Evolutionary conservation across 345 rosid species (phyloP).

Genomic region (Acer negundo): DNA sequence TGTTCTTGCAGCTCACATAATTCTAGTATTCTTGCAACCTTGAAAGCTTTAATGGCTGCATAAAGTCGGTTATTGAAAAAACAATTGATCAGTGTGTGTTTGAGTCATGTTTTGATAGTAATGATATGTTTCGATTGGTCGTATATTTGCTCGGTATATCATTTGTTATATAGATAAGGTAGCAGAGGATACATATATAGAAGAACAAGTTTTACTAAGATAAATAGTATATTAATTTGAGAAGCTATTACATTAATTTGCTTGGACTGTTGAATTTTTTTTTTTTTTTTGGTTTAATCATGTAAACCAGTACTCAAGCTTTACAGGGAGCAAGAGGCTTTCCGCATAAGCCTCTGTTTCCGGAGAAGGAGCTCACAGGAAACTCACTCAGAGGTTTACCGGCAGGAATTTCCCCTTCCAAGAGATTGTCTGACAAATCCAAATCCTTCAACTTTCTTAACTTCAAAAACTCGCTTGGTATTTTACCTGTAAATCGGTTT

Average conservation of each 20-base stretch:
- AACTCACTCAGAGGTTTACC: conserved; percentile 54
- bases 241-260: conserved; percentile 10
- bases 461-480: conserved; percentile 44
- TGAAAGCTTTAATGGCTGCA: not conserved
- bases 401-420: conserved; percentile 48
- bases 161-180: not conserved
- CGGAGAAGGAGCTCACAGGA: conserved; percentile 44
- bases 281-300: too few species aligned
- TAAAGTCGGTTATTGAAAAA: not conserved
- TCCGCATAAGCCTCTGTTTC: conserved; percentile 63
- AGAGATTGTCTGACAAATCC: conserved; percentile 51
- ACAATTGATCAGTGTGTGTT: not conserved
- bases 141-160: not conserved
- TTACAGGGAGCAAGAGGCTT: conserved; percentile 54
- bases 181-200: not conserved
- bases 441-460: conserved; percentile 46
- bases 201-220: not conserved
- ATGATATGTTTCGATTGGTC: not conserved
- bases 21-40: not conserved
- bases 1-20: not conserved
- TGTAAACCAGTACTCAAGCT: not conserved
- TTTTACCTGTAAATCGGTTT: conserved; percentile 46
- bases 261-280: not conserved
- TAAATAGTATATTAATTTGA: not conserved
- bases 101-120: not conserved